Percentiles rank a stretch among this genome's conserved stretches.
These are phyloP conservation scores for Phytophthora sansomeana DNA, from an alignment of 352 stramenopile genomes.

Conservation along the genomic window DNA sequence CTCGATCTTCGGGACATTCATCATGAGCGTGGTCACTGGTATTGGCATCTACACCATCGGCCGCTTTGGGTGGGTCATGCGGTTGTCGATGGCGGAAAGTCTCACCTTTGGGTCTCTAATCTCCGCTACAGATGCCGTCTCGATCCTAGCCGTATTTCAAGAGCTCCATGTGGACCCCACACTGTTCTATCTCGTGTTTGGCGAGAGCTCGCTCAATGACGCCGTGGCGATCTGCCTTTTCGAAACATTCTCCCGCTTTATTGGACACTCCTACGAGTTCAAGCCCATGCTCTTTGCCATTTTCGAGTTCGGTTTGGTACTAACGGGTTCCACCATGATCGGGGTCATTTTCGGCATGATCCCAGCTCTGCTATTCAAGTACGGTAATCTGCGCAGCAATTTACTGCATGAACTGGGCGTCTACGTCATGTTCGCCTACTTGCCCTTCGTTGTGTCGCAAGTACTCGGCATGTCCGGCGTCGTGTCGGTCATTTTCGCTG, in stretches of 20 bases:
- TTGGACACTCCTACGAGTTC: slow-evolving; percentile 87
- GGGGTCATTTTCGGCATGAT: slow-evolving; percentile 88
- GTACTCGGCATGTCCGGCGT: slow-evolving; percentile 91
- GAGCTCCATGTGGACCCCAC: slow-evolving; percentile 90
- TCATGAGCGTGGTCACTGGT: slow-evolving; percentile 90
- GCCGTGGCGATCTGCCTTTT: slow-evolving; percentile 95
- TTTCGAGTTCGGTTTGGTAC: slow-evolving; percentile 92
- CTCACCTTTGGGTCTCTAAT: slow-evolving; percentile 94
- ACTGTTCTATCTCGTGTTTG: slow-evolving; percentile 96
- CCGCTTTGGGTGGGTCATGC: slow-evolving; percentile 68
- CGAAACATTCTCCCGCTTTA: slow-evolving; percentile 93
- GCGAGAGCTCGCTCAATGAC: slow-evolving; percentile 95
- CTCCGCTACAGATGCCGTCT: slow-evolving; percentile 94
- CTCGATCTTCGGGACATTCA: slow-evolving; percentile 91
- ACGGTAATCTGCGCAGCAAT: slow-evolving; percentile 89
- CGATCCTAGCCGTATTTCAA: slow-evolving; percentile 93
- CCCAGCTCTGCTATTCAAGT: slow-evolving; percentile 91
- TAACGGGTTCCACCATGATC: slow-evolving; percentile 89
- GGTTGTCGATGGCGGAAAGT: slow-evolving; percentile 88
- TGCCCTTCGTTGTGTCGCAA: slow-evolving; percentile 80
- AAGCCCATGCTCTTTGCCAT: slow-evolving; percentile 80
- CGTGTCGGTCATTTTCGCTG: slow-evolving; percentile 95
- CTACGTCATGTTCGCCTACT: slow-evolving; percentile 90
- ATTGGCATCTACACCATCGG: slow-evolving; percentile 78
- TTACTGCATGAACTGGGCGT: slow-evolving; percentile 90